A percentile compares a stretch with the other conserved stretches of the same genome.
These are phyloP conservation scores for Lyophyllum semitale DNA, from an alignment of 768 basidiomycete genomes.

Conservation along the genomic window DNA sequence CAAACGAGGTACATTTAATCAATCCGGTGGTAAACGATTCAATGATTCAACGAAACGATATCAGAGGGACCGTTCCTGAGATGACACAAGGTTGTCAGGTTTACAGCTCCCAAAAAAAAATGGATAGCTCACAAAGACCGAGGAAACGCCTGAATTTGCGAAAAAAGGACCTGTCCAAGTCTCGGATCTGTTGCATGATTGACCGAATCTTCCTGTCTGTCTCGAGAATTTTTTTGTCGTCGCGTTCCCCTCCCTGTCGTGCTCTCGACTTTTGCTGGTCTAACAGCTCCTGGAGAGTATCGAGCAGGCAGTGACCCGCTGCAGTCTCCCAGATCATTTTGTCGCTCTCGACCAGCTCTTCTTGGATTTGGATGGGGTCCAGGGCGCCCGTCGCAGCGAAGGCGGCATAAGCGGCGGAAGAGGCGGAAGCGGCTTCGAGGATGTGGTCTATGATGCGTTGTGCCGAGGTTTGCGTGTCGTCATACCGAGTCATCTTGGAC, in stretches of 20 bases:
- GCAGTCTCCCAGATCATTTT: constrained; percentile 23
- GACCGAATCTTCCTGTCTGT: constrained; percentile 15
- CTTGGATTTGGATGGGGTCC: constrained; percentile 21
- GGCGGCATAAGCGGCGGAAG: no score
- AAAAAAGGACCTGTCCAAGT: not conserved
- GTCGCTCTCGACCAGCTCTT: constrained; percentile 23
- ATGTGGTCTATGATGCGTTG: constrained; percentile 5
- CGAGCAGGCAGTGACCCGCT: constrained; percentile 17
- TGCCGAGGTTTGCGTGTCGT: constrained; percentile 2
- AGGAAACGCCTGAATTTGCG: not conserved
- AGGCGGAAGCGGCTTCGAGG: no score
- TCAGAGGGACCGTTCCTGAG: no score
- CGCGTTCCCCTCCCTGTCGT: not conserved
- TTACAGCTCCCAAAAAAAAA: no score
- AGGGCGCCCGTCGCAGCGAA: constrained; percentile 1
- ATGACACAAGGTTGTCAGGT: no score
- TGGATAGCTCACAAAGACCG: no score
- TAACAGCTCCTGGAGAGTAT: constrained; percentile 12
- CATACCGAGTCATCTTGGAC: not conserved
- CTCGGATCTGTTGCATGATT: constrained; percentile 3
- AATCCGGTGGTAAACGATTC: no score
- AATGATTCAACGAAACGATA: no score
- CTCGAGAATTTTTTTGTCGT: constrained; percentile 15
- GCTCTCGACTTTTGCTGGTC: constrained; percentile 9
- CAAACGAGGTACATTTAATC: no score